Evolutionary conservation across 192 early-diverging fungal species (phyloP), one percentile per base, ranked within the genome.

Genomic region (Umbelopsis ramanniana): DNA sequence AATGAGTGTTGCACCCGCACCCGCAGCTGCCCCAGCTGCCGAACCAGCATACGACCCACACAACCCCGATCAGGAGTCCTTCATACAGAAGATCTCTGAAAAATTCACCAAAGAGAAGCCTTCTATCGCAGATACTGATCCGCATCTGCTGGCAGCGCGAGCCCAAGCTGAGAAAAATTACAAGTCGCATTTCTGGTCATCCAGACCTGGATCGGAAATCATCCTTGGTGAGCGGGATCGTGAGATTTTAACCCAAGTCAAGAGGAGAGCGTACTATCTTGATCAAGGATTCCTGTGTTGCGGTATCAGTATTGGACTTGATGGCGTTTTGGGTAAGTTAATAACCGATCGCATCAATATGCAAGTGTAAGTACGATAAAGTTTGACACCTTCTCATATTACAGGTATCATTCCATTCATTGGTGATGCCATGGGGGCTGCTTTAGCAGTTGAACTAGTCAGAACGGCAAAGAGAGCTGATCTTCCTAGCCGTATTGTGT

Each of bases 381-480:
- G 29, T 29, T 29, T 38, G 17, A n/a, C 15, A 35, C 29, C 29
- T 63, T 19, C 9, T 14, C 14, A 5, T 3, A 19, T 26, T 73
- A 15, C 73, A 86, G 85, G 85, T 52, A 74, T 86, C 40, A 76
- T 88, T 38, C 87, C 87, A 19, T 72, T 79, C 23, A 73, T 82
- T 47, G 87, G 87, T 24, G 87, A 88, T 74, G 46, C 66, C 3
- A 69, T 86, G 21, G 78, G 80, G 2, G 14, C 79, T 35, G 24
- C 75, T 9, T 70, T 88, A 23, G 79, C 83, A 10, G 17, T 86
- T 33, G 69, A 76, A 8, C 43, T 88, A 1, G 53, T 88, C 23
- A 69, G 70, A 46, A 81, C 71, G 4, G 82, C 84, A 10, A 74
- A 71, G 46, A 38, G 78, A 67, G 86, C 81, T 1, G 74, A 84